phyloP scores from a whole-genome alignment of 1,139 yeast species.

The Sugiyamaella sp. region DNA sequence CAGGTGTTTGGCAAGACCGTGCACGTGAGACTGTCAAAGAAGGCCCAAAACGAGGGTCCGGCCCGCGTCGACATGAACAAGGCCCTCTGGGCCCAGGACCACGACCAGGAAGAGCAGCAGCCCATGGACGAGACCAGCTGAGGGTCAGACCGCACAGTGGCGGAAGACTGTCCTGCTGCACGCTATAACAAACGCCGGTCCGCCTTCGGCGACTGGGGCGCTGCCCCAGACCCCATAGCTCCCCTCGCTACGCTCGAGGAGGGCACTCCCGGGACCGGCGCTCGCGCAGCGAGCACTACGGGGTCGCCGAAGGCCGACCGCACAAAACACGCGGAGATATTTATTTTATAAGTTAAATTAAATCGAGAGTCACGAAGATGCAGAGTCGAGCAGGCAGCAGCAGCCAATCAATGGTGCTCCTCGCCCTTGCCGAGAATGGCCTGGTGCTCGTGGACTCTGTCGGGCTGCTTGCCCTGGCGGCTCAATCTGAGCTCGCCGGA shows the following conservation, averaged over 20 bases:
- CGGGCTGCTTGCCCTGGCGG: slow-evolving; percentile 34
- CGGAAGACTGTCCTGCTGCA: too few species aligned
- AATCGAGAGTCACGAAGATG: background rate
- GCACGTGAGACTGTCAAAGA: slow-evolving; percentile 35
- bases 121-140: background rate
- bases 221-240: background rate
- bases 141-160: too few species aligned
- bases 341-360: slow-evolving; percentile 9
- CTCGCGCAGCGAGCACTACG: too few species aligned
- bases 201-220: background rate
- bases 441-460: slow-evolving; percentile 21
- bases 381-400: background rate
- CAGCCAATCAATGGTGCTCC: slow-evolving; percentile 11
- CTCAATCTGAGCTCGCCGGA: slow-evolving; percentile 36
- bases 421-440: slow-evolving; percentile 9
- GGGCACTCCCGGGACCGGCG: too few species aligned
- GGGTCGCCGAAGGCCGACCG: too few species aligned
- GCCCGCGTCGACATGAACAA: slow-evolving; percentile 23
- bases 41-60: slow-evolving; percentile 18
- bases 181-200: too few species aligned
- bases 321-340: too few species aligned
- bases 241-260: background rate
- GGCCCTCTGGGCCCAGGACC: slow-evolving; percentile 28
- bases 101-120: background rate
- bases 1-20: slow-evolving; percentile 38